phyloP scores from a whole-genome alignment of 257 asterid genomes.

The Ajuga chamaepitys region DNA sequence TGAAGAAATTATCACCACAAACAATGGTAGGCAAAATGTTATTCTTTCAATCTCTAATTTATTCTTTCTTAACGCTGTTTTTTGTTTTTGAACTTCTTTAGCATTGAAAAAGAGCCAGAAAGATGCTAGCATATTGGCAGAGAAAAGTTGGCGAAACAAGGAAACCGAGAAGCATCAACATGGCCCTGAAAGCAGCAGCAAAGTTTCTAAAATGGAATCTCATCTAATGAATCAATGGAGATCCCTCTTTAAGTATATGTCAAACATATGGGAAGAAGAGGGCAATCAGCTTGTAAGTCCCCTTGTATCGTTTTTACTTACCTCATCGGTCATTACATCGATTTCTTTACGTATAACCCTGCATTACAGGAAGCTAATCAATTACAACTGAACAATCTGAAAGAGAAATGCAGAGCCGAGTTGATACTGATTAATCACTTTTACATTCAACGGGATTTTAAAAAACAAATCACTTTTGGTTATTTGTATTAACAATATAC shows the following conservation, averaged over 20 bases:
- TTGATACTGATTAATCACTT: constrained; percentile 31
- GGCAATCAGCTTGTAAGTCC: constrained; percentile 60
- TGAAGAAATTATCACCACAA: no score
- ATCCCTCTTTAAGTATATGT: constrained; percentile 64
- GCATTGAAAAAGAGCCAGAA: constrained; percentile 66
- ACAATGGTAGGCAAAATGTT: constrained; percentile 1
- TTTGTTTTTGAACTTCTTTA: constrained; percentile 4
- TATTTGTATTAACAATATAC: no score
- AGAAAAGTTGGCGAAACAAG: constrained; percentile 44
- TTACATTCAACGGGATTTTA: no score
- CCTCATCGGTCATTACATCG: background rate
- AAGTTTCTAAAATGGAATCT: constrained; percentile 37
- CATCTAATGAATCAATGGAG: constrained; percentile 64
- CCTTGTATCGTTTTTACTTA: background rate
- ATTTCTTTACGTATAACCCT: background rate
- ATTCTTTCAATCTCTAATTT: background rate
- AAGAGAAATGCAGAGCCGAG: constrained; percentile 55
- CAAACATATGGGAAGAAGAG: constrained; percentile 47
- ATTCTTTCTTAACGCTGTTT: background rate
- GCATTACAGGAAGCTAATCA: constrained; percentile 54
- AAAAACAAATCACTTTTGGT: no score
- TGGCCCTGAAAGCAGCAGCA: constrained; percentile 23
- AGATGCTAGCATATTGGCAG: constrained; percentile 71
- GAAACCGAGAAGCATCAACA: constrained; percentile 26
- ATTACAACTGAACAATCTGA: constrained; percentile 42